Base-by-base conservation (phyloP, 2,329 filamentous ascomycete species). In the Ophiostoma populinum region DNA sequence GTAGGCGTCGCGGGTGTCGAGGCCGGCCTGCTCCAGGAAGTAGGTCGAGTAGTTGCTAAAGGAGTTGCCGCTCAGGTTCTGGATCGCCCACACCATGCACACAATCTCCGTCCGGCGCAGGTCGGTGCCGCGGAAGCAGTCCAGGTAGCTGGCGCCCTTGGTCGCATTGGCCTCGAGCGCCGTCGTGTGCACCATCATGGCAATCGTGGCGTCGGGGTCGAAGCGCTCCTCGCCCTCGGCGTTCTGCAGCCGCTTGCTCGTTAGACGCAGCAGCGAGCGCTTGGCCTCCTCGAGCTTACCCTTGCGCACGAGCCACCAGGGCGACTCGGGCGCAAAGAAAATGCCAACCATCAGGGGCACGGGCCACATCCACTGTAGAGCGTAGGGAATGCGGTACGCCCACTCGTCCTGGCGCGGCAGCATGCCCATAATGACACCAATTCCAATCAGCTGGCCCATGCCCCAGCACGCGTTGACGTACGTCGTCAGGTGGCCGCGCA, bases 121-220 rank as follows among this genome's bases (percentile, higher is more conserved):
- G 49, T 92, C 76, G 10, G 70, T 67, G 9, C 83, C 82, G 51
- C 67, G 75, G 66, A 92, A 92, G 57, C 83, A 92, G 53, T 92
- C 83, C 46, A 69, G 55, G 53, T 90, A 92, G 35, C 65, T 74
- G 6, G 80, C 71, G 20, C 82, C 82, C 6, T 60, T 58, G 4
- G 80, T 85, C n/a, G 40, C 41, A 28, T 69, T 66, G 49, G 80
- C 67, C 52, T 92, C 85, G 9, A 92, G 60, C 0, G 78, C 77
- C 1, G 80, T 86, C 1, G 83, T 93, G 50, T 92, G 81, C 1
- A 83, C 72, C 80, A 93, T 92, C 81, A 92, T 92, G 47, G 80
- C 75, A 33, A 92, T 64, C 0, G 81, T 90, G 56, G 90, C 81
- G 42, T 92, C 79, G 9, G 79, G 70, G 47, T 92, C 70, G 46